A percentile compares a stretch with the other conserved stretches of the same genome.
phyloP scores from a whole-genome alignment of 1,284 basidiomycete species.

The Schizophyllum amplum region DNA sequence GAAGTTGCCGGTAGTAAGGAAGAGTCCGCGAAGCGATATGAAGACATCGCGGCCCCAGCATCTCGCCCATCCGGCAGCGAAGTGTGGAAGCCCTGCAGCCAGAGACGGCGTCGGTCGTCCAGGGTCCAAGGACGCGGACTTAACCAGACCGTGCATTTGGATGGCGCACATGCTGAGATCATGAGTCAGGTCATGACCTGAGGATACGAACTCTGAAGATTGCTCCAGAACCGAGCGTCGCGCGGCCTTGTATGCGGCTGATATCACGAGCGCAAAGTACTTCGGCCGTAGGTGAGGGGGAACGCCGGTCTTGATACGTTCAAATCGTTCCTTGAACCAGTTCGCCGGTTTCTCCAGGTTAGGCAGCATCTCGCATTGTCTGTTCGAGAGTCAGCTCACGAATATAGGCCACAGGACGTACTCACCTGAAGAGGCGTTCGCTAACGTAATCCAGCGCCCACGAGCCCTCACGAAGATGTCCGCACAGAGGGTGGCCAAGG shows the following conservation, averaged over 20 bases:
- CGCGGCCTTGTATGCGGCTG: conserved; percentile 85
- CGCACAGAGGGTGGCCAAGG: conserved; percentile 84
- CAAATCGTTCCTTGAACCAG: conserved; percentile 83
- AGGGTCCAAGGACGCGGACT: conserved; percentile 81
- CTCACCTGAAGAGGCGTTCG: conserved; percentile 65
- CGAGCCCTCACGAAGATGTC: conserved; percentile 74
- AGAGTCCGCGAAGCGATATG: conserved; percentile 87
- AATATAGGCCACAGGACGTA: conserved; percentile 4
- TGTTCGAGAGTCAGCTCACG: conserved; percentile 21
- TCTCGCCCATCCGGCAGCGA: conserved; percentile 83
- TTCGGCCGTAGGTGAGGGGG: conserved; percentile 88
- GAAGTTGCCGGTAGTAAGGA: conserved; percentile 88
- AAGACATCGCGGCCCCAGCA: conserved; percentile 98
- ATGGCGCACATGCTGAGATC: conserved; percentile 80
- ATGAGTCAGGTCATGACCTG: conserved; percentile 85
- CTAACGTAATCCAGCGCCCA: conserved; percentile 89
- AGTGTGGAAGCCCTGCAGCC: conserved; percentile 93
- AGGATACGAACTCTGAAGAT: conserved; percentile 76
- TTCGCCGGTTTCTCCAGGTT: conserved; percentile 60
- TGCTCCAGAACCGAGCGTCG: conserved; percentile 77
- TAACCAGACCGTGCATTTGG: conserved; percentile 88
- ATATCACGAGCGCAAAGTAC: conserved; percentile 87
- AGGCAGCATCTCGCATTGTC: conserved; percentile 63
- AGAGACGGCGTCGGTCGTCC: conserved; percentile 66
- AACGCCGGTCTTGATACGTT: conserved; percentile 63